A percentile compares a stretch with the other conserved stretches of the same genome.
Evolutionary conservation across 371 early-diverging fungal genomes (phyloP).

Genomic region (Rhizopus delemar): DNA sequence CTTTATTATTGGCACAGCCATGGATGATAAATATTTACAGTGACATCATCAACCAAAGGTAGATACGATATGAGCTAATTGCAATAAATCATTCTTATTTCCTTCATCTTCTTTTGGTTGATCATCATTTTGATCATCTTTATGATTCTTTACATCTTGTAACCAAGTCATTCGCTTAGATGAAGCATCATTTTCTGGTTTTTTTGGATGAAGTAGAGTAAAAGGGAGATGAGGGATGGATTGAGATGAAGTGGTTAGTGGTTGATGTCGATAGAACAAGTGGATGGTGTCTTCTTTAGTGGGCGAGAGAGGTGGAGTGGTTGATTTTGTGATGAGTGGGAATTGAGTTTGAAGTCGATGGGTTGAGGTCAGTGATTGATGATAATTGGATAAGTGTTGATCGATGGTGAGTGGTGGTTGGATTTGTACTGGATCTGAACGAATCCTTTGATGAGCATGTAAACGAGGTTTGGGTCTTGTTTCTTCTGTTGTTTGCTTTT

Average conservation of each 20-base stretch:
- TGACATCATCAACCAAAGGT: conserved; percentile 38
- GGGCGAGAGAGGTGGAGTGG: conserved; percentile 16
- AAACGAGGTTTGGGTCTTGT: conserved; percentile 37
- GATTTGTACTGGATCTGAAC: conserved; percentile 40
- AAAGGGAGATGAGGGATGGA: conserved; percentile 20
- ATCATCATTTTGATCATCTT: conserved; percentile 18
- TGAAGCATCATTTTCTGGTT: conserved; percentile 7
- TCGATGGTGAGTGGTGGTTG: conserved; percentile 51
- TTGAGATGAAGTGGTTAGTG: conserved; percentile 26
- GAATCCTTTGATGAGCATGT: conserved; percentile 49
- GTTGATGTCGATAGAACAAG: conserved; percentile 36
- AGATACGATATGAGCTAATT: conserved; percentile 45
- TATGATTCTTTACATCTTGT: conserved; percentile 8
- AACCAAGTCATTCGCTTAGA: conserved; percentile 3
- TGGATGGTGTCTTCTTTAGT: background rate
- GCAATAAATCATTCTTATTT: conserved; percentile 21
- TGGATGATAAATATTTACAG: background rate
- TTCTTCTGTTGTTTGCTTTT: conserved; percentile 31
- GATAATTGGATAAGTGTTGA: conserved; percentile 47
- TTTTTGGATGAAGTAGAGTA: conserved; percentile 37
- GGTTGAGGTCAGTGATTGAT: conserved; percentile 24
- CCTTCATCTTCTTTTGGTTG: conserved; percentile 12
- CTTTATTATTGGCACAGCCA: conserved; percentile 1
- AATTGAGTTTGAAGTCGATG: conserved; percentile 20
- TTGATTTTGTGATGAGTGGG: conserved; percentile 23